Base-by-base conservation (phyloP, 805 yeast genomes). In the Zygosaccharomyces siamensis region DNA sequence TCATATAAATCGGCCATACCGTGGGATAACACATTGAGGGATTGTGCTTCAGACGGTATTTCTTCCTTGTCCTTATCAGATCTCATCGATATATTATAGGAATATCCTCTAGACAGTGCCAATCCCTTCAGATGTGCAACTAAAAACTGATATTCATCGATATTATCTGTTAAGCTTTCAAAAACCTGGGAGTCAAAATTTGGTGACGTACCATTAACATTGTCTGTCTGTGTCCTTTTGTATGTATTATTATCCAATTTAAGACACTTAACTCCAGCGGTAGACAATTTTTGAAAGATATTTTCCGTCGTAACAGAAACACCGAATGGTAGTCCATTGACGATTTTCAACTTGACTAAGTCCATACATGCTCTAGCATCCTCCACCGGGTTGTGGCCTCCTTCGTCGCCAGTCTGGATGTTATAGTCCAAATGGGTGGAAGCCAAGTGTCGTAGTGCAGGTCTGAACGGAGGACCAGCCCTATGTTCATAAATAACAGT, bases 331-430 rank as follows among this genome's bases (percentile, higher is more conserved):
- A 68, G 62, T 1, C 97, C 97, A 48, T 83, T 80, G 4, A 72
- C 66, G 11, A 89, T 66, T 61, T 90, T 89, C 55, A 81, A 57
- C 56, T 86, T 81, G 1, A 86, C 78, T 43, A 92, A 74, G 45
- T 87, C 89, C 59, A 90, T 71, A 62, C 96, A 87, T 0, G 96
- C 82, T 26, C 64, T 64, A 10, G 96, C 85, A 62, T 92, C 99
- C 62, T 88, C 96, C 4, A 84, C 75, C 0, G 98, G 85, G 46
- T 90, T 86, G 66, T 92, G 98, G 1, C 95, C 96, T 3, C 64
- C 55, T 3, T 50, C 55, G 23, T 73, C 74, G n/a, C 84, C 83
- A 23, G 68, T 68, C 65, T 93, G 98, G 45, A 92, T 92, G 0
- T 64, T 69, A 43, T 76, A 68, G 16, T 72, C 67, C 33, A 90